Conservation (phyloP, 192 early-diverging fungal species). For the Pilaira anomala region DNA sequence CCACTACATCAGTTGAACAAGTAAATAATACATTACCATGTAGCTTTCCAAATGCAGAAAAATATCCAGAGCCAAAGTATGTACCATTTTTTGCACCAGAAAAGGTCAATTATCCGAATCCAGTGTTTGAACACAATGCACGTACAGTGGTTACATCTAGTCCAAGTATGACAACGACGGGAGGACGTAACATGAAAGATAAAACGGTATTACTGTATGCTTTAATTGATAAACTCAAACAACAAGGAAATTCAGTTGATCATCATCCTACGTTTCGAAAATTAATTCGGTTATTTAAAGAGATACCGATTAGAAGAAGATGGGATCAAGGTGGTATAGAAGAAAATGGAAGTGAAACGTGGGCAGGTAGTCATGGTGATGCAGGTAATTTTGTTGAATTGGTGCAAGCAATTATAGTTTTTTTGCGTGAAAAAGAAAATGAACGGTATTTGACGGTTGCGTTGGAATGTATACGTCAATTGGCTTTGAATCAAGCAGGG, state of each 20-base stretch:
- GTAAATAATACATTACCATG: background rate
- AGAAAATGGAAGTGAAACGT: constrained; percentile 25
- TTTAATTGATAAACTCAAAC: constrained; percentile 17
- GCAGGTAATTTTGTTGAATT: constrained; percentile 34
- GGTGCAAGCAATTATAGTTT: constrained; percentile 14
- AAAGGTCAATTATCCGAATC: background rate
- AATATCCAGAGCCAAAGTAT: constrained; percentile 1
- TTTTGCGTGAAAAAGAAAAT: background rate
- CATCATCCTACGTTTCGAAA: constrained; percentile 22
- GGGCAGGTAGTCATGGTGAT: constrained; percentile 24
- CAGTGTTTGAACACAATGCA: constrained; percentile 13
- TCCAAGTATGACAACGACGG: background rate
- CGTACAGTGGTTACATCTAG: background rate
- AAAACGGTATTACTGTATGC: constrained; percentile 11
- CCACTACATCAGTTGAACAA: background rate
- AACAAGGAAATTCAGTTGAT: background rate
- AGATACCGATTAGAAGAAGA: constrained; percentile 24
- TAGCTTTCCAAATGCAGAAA: constrained; percentile 9
- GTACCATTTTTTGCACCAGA: constrained; percentile 3
- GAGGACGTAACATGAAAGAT: constrained; percentile 2
- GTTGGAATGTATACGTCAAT: constrained; percentile 23
- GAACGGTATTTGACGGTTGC: background rate
- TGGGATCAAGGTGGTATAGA: constrained; percentile 33
- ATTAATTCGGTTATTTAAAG: constrained; percentile 28
- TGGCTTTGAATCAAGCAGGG: constrained; percentile 27